These are phyloP conservation scores for Tulasnella sp. DNA, from an alignment of 768 basidiomycete genomes.

Conservation along the genomic window DNA sequence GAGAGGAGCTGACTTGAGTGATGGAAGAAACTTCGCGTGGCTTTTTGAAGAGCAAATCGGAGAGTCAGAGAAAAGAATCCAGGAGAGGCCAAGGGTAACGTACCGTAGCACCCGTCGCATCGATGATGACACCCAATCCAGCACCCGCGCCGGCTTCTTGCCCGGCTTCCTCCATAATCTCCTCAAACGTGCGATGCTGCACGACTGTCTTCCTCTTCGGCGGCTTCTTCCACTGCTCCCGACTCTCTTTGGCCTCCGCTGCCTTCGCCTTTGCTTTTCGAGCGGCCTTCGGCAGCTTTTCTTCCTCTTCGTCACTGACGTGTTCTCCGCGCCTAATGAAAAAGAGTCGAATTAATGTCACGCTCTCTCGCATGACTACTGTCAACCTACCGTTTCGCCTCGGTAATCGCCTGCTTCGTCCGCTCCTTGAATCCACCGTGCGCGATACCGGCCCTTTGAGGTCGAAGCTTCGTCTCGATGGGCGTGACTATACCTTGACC, in stretches of 20 bases:
- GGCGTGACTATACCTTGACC: conserved; percentile 83
- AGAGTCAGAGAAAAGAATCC: conserved; percentile 12
- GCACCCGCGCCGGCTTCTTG: conserved; percentile 37
- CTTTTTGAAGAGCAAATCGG: conserved; percentile 28
- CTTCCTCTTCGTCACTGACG: conserved; percentile 59
- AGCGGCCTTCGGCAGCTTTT: conserved; percentile 29
- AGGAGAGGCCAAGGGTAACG: conserved; percentile 22
- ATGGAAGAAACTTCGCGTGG: conserved; percentile 81
- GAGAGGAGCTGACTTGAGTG: conserved; percentile 58
- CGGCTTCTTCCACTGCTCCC: conserved; percentile 76
- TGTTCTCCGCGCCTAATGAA: conserved; percentile 34
- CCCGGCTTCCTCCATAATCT: conserved; percentile 83
- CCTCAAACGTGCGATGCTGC: conserved; percentile 94
- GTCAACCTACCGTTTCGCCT: conserved; percentile 52
- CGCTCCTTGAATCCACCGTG: conserved; percentile 81
- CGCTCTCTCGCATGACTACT: not conserved
- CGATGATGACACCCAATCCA: conserved; percentile 79
- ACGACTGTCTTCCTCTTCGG: conserved; percentile 76
- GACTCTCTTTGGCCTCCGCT: conserved; percentile 40
- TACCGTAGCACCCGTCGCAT: conserved; percentile 88
- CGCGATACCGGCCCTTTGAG: conserved; percentile 71
- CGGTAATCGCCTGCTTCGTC: conserved; percentile 71
- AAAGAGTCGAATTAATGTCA: not conserved
- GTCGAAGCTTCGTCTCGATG: conserved; percentile 72
- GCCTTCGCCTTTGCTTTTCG: conserved; percentile 41